Evolutionary conservation across 257 asterid genomes (phyloP).

Genomic region (Ballota nigra): DNA sequence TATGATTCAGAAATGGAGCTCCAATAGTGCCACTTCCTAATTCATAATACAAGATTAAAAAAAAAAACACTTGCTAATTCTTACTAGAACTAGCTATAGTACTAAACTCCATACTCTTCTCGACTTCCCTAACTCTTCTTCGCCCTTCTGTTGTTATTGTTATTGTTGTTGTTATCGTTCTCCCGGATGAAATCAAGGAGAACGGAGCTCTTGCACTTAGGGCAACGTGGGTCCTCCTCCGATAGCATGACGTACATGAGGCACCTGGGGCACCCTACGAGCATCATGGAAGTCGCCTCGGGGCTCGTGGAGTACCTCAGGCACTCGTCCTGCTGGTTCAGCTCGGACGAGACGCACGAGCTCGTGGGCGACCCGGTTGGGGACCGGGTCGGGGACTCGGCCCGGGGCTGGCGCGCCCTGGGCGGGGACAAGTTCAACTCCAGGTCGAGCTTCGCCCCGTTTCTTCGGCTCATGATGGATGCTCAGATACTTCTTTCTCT

Average conservation of each 20-base stretch:
- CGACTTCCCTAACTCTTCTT: conserved; percentile 21
- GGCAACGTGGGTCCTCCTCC: conserved; percentile 82
- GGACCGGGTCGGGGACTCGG: conserved; percentile 43
- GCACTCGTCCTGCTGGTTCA: conserved; percentile 46
- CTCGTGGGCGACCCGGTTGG: conserved; percentile 35
- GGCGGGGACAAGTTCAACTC: conserved; percentile 62
- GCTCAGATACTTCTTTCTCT: neutral
- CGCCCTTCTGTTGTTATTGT: conserved; percentile 27
- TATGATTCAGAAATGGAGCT: conserved; percentile 43
- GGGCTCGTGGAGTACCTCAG: conserved; percentile 47
- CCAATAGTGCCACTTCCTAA: conserved; percentile 40
- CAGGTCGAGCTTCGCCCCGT: conserved; percentile 44
- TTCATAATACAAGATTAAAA: neutral
- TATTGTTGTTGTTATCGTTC: conserved; percentile 12
- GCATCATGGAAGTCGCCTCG: conserved; percentile 63
- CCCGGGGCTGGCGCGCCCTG: conserved; percentile 25
- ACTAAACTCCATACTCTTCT: neutral
- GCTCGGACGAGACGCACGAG: conserved; percentile 72
- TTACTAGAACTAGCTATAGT: neutral
- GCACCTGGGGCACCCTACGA: conserved; percentile 84
- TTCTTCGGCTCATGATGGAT: conserved; percentile 35
- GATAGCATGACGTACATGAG: conserved; percentile 92
- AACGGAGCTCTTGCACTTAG: conserved; percentile 88
- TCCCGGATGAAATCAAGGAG: conserved; percentile 61
- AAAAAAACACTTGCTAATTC: neutral